A percentile compares a stretch with the other conserved stretches of the same genome.
phyloP scores from a whole-genome alignment of 257 asterid species.

The Paraleonurus japonicus region DNA sequence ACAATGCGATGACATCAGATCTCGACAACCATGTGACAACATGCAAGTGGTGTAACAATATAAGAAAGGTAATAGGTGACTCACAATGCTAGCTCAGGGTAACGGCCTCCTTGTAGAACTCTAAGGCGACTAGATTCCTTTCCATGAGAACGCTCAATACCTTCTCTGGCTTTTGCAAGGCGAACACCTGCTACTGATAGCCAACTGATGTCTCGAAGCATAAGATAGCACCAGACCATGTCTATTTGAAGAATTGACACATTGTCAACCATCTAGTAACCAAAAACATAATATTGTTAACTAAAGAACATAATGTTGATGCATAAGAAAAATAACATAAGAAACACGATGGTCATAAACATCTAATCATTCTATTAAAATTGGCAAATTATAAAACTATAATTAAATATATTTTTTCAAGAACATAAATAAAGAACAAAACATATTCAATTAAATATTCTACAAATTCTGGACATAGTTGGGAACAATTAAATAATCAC shows the following conservation, averaged over 20 bases:
- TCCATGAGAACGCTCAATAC: conserved; percentile 92
- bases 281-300: conserved; percentile 10
- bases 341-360: no score
- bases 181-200: conserved; percentile 86
- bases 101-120: conserved; percentile 73
- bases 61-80: conserved; percentile 17
- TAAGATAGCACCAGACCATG: conserved; percentile 97
- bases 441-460: not conserved
- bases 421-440: not conserved
- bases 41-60: conserved; percentile 17
- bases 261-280: conserved; percentile 79
- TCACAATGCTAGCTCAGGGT: conserved; percentile 89
- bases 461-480: not conserved
- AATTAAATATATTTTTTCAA: not conserved
- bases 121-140: conserved; percentile 87
- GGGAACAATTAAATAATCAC: not conserved
- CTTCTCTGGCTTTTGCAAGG: conserved; percentile 82
- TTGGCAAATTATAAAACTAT: not conserved
- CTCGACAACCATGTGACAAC: not conserved
- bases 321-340: not conserved
- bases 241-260: conserved; percentile 91
- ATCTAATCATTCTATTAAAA: not conserved
- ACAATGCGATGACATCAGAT: not conserved
- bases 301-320: not conserved
- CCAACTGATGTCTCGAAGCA: conserved; percentile 93